Conservation (phyloP, 352 stramenopile species). For the Phytophthora sansomeana region DNA sequence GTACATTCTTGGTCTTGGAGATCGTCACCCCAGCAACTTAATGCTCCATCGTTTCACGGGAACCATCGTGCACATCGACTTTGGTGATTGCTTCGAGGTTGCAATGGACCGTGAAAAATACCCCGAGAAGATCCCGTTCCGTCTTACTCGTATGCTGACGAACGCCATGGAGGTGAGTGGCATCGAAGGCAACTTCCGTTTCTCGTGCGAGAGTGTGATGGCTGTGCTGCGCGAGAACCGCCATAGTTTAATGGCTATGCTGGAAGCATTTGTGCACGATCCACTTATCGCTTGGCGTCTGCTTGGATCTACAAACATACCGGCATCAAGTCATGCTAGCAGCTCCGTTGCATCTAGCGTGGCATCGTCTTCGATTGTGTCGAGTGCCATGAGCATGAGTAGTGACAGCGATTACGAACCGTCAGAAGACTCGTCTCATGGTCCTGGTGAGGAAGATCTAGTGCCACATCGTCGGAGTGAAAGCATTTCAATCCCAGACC, state of each 20-base stretch:
- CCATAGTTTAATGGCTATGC: constrained; percentile 98
- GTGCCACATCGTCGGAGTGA: constrained; percentile 46
- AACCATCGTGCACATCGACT: constrained; percentile 98
- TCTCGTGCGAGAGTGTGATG: constrained; percentile 98
- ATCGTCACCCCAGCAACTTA: constrained; percentile 99
- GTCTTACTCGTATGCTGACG: constrained; percentile 98
- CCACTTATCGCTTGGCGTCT: constrained; percentile 98
- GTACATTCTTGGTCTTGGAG: constrained; percentile 99
- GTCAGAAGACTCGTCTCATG: constrained; percentile 12
- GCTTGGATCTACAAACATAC: constrained; percentile 70
- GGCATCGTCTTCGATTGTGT: constrained; percentile 43
- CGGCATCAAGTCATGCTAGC: constrained; percentile 47
- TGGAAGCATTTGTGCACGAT: constrained; percentile 99
- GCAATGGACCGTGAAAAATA: constrained; percentile 99
- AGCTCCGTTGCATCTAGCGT: constrained; percentile 40
- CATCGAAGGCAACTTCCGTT: constrained; percentile 99
- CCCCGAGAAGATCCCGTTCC: constrained; percentile 99
- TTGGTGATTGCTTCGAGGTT: constrained; percentile 98
- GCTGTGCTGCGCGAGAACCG: constrained; percentile 96
- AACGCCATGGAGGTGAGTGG: constrained; percentile 99
- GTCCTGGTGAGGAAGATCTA: constrained; percentile 10
- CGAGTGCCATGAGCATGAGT: constrained; percentile 40
- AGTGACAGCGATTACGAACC: constrained; percentile 38
- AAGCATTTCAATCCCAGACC: constrained; percentile 66
- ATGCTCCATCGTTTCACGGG: constrained; percentile 99